Base-by-base conservation (phyloP, 371 early-diverging fungal genomes). In the Mucor piriformis region DNA sequence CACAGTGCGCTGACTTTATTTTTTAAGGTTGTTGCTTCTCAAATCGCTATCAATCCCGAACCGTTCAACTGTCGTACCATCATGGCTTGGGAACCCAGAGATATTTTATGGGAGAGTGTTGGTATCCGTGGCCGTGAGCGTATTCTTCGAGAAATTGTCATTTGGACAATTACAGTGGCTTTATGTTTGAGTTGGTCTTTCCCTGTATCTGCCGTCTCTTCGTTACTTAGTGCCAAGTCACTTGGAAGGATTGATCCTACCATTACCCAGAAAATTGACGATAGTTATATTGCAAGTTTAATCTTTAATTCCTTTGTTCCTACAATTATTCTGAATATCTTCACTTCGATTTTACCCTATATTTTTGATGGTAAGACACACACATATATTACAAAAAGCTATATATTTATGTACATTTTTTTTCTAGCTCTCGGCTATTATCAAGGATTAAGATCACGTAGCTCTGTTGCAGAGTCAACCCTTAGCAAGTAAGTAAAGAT, bases 31-130 rank as follows among this genome's bases (percentile, higher is more conserved):
- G 71, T 87, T 55, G 83, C 76, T 1, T 76, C 87, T 15, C 88
- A 87, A 71, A 72, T 78, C 53, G 63, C 85, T 40, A 64, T 83
- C 57, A 61, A 79, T 72, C 71, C 85, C 48, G 67, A 83, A 59
- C 87, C 95, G 24, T 92, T 88, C 53, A 72, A 83, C 7, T 88
- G 86, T 59, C 81, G 87, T 65, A 85, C 86, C 0, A 66, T 57
- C 27, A 73, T 79, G 68, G 90, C 92, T 0, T 88, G 85, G 20
- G 92, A 90, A 63, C 92, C 92, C 5, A 84, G 90, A 38, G 89
- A 91, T 72, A 71, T 91, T 35, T 70, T 78, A 50, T 90, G 90
- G 90, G 61, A 70, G 37, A 85, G 85, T 50, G 67, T 91, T 15
- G 65, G 74, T 10, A 78, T 87, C 25, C 70, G 74, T 21, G 83